These are phyloP conservation scores for Jaenimonas drosophilae DNA, from an alignment of 208 protist genomes.

Conservation along the genomic window DNA sequence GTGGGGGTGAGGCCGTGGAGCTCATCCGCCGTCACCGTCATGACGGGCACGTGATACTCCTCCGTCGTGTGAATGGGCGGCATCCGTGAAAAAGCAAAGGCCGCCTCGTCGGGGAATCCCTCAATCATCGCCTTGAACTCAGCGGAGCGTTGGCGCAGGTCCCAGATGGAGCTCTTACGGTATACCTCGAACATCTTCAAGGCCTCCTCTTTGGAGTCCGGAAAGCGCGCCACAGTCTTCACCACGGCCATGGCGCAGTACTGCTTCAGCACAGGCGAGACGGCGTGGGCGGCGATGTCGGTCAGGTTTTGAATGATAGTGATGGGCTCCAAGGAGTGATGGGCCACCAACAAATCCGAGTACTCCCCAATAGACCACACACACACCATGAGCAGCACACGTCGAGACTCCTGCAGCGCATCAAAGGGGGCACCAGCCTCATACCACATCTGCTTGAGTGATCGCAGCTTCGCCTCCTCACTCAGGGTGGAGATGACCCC, in stretches of 20 bases:
- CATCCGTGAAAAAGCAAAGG: constrained; percentile 74
- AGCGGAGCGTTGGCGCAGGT: constrained; percentile 92
- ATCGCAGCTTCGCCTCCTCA: constrained; percentile 83
- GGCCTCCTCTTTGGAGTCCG: constrained; percentile 19
- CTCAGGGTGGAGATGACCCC: constrained; percentile 74
- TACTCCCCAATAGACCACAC: constrained; percentile 97
- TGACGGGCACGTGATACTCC: constrained; percentile 45
- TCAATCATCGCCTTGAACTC: constrained; percentile 84
- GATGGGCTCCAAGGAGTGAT: constrained; percentile 9
- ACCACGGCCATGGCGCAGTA: constrained; percentile 92
- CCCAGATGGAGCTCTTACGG: constrained; percentile 77
- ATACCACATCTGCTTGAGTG: constrained; percentile 86
- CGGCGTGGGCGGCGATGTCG: constrained; percentile 66
- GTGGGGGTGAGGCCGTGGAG: constrained; percentile 38
- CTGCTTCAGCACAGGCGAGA: constrained; percentile 69
- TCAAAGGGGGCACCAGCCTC: constrained; percentile 70
- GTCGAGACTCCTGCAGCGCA: constrained; percentile 60
- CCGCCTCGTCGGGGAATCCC: constrained; percentile 61
- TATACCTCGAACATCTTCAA: constrained; percentile 49
- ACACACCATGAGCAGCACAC: constrained; percentile 87
- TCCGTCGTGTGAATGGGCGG: constrained; percentile 33
- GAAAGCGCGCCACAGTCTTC: constrained; percentile 89
- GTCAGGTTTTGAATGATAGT: constrained; percentile 52
- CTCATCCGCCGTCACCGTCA: constrained; percentile 30
- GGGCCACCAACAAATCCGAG: constrained; percentile 73